phyloP scores from a whole-genome alignment of 129 eudicot species.

The Arctium lappa region DNA sequence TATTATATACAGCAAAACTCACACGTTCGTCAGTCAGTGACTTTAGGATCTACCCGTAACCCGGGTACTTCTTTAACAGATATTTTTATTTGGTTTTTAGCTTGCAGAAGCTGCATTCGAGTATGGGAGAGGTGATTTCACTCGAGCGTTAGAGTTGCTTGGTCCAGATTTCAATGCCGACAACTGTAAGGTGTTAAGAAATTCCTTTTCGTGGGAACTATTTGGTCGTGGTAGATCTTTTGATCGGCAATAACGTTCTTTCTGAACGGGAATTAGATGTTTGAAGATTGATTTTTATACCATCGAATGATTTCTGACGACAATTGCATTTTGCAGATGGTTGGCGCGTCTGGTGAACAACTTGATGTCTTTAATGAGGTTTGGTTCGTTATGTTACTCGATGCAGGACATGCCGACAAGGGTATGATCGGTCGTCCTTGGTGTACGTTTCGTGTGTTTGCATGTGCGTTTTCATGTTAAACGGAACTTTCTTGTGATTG shows the following conservation, averaged over 20 bases:
- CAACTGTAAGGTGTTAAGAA: conserved; percentile 58
- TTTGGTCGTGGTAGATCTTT: not conserved
- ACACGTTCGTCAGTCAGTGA: not conserved
- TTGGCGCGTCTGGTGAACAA: conserved; percentile 98
- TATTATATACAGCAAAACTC: not conserved
- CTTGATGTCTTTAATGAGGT: conserved; percentile 84
- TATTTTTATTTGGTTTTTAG: conserved; percentile 32
- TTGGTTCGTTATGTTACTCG: conserved; percentile 60
- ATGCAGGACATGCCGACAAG: conserved; percentile 54
- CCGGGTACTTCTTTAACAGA: not conserved
- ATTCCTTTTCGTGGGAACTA: not conserved
- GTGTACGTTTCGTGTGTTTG: not conserved
- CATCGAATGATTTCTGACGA: not conserved
- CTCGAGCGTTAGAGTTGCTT: conserved; percentile 61
- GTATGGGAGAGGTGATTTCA: conserved; percentile 73
- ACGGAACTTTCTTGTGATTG: not conserved
- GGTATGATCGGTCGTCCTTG: conserved; percentile 33
- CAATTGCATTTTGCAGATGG: conserved; percentile 42
- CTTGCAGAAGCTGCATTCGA: conserved; percentile 79
- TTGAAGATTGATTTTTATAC: not conserved
- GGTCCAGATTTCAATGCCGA: conserved; percentile 71
- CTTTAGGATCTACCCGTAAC: too few species aligned
- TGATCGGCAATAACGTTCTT: not conserved
- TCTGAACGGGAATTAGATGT: not conserved
- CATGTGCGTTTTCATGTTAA: not conserved